These are phyloP conservation scores for Tolypocladium amazonense DNA, from an alignment of 2,329 filamentous ascomycete genomes.

Conservation along the genomic window DNA sequence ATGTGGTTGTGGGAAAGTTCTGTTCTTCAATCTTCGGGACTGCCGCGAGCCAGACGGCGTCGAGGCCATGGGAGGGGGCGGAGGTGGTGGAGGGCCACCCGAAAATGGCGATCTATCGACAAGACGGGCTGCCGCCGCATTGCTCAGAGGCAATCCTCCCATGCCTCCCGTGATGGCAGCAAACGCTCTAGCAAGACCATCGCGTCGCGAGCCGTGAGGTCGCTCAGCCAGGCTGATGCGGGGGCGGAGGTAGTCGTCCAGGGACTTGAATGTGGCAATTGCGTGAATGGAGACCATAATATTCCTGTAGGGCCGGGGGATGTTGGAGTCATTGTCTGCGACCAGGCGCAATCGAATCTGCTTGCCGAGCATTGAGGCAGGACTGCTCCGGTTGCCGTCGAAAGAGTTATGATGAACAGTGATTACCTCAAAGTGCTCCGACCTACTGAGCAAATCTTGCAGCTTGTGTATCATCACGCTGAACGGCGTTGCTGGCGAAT, in stretches of 20 bases:
- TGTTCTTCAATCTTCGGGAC: slow-evolving; percentile 35
- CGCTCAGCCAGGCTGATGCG: slow-evolving; percentile 75
- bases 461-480: slow-evolving; percentile 87
- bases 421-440: slow-evolving; percentile 95
- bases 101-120: slow-evolving; percentile 31
- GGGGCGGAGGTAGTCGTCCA: slow-evolving; percentile 91
- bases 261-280: slow-evolving; percentile 92
- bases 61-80: slow-evolving; percentile 16
- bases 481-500: slow-evolving; percentile 72
- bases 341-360: slow-evolving; percentile 83
- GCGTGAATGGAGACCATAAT: slow-evolving; percentile 99
- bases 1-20: slow-evolving; percentile 29
- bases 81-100: slow-evolving; percentile 24
- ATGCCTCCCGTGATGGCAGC: slow-evolving; percentile 71
- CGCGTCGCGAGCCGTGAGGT: slow-evolving; percentile 47
- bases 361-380: slow-evolving; percentile 92
- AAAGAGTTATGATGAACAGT: slow-evolving; percentile 90
- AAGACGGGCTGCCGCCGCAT: slow-evolving; percentile 33
- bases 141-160: slow-evolving; percentile 45
- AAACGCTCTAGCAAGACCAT: slow-evolving; percentile 56
- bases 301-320: slow-evolving; percentile 77
- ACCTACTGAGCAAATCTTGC: slow-evolving; percentile 89
- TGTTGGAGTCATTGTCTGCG: slow-evolving; percentile 82
- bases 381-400: slow-evolving; percentile 81
- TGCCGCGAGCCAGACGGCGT: slow-evolving; percentile 33